Evolutionary conservation across 257 asterid genomes (phyloP).

Genomic region (Thymus quinquecostatus): DNA sequence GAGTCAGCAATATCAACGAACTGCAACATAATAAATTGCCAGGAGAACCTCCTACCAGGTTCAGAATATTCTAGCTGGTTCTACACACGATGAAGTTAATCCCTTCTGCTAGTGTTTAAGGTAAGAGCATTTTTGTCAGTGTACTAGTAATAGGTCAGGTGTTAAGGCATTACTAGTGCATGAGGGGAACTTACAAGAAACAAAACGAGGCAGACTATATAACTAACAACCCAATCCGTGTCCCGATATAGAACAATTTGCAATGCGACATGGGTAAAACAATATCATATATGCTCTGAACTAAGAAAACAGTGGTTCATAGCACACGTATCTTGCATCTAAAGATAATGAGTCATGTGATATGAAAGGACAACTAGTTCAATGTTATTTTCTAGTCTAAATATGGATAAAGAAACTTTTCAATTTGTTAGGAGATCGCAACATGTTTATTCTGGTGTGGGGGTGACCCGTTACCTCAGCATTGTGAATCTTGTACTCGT

Average conservation of each 20-base stretch:
- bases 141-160: background rate
- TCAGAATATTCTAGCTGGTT: constrained; percentile 11
- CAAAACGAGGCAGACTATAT: background rate
- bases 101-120: background rate
- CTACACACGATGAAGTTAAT: constrained; percentile 8
- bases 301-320: background rate
- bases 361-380: constrained; percentile 2
- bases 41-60: background rate
- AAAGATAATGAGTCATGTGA: background rate
- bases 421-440: background rate
- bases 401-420: background rate
- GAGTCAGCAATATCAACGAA: constrained; percentile 5
- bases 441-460: background rate
- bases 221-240: constrained; percentile 3
- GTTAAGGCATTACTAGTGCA: background rate
- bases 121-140: background rate
- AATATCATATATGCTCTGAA: background rate
- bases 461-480: constrained; percentile 69
- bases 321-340: background rate
- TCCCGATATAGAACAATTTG: background rate
- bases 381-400: background rate
- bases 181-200: background rate
- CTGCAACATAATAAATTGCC: background rate
- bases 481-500: constrained; percentile 98
- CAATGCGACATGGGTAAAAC: background rate